Conservation (phyloP, 2,329 filamentous ascomycete species). For the Ophiosphaerella korrae region DNA sequence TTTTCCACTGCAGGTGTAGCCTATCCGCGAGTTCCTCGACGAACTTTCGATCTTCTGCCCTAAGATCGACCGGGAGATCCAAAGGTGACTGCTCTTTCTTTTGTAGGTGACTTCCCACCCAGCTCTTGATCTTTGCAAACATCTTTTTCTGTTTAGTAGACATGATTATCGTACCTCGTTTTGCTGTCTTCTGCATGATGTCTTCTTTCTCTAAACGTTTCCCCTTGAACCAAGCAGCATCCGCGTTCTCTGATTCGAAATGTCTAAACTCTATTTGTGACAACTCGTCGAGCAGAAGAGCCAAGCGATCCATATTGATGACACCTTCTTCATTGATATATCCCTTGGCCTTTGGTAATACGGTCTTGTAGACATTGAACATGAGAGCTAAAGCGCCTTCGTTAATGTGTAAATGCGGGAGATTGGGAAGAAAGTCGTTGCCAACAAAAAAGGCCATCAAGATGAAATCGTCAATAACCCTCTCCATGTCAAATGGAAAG, state of each 20-base stretch:
- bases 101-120: conserved; percentile 70
- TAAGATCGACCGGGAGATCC: conserved; percentile 73
- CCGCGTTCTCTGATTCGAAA: conserved; percentile 87
- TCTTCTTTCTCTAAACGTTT: conserved; percentile 77
- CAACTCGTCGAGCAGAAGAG: conserved; percentile 78
- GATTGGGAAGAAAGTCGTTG: conserved; percentile 97
- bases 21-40: conserved; percentile 82
- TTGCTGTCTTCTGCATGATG: conserved; percentile 65
- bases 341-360: conserved; percentile 83
- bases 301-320: conserved; percentile 83
- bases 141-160: conserved; percentile 80
- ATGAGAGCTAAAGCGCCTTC: conserved; percentile 95
- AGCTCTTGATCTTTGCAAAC: conserved; percentile 82
- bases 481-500: conserved; percentile 90
- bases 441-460: conserved; percentile 99
- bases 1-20: conserved; percentile 69
- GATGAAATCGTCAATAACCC: conserved; percentile 98
- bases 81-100: conserved; percentile 58
- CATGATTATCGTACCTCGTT: conserved; percentile 70
- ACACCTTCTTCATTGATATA: conserved; percentile 96
- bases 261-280: conserved; percentile 89
- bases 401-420: conserved; percentile 96
- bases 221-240: conserved; percentile 89
- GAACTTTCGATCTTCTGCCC: conserved; percentile 89
- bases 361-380: conserved; percentile 94